A percentile compares a stretch with the other conserved stretches of the same genome.
Evolutionary conservation across 108 stramenopile genomes (phyloP).

Genomic region (Parmales sp.): DNA sequence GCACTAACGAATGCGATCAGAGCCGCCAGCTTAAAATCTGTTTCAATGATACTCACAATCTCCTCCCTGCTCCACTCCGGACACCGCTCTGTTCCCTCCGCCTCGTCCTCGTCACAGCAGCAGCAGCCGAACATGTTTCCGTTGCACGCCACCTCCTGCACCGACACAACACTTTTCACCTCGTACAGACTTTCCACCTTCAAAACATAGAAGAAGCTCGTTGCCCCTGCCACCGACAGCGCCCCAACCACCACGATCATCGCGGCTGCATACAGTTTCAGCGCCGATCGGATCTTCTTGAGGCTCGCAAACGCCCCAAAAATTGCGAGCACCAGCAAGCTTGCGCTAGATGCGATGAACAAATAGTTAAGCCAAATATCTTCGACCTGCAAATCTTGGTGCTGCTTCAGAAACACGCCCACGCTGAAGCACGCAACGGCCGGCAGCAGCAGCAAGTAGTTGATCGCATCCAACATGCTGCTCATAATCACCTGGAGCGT

Average conservation of each 20-base stretch:
- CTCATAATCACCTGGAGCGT: not conserved
- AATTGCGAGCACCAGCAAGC: too few species aligned
- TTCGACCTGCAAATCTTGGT: slow-evolving; percentile 1
- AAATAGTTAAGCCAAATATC: not conserved
- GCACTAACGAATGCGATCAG: not conserved
- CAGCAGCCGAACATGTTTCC: not conserved
- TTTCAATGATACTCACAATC: not conserved
- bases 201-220: too few species aligned
- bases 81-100: not conserved
- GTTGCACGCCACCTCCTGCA: slow-evolving; percentile 1
- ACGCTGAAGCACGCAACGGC: not conserved
- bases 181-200: not conserved
- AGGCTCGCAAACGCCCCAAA: too few species aligned
- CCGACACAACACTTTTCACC: not conserved
- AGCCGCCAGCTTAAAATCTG: slow-evolving; percentile 5
- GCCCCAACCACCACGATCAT: too few species aligned
- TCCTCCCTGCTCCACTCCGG: slow-evolving; percentile 7
- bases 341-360: too few species aligned
- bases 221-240: too few species aligned
- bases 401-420: not conserved
- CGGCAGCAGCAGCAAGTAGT: not conserved
- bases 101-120: slow-evolving; percentile 1
- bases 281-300: too few species aligned
- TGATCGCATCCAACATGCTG: slow-evolving; percentile 2
- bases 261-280: too few species aligned